Evolutionary conservation across 129 eudicot genomes (phyloP).

Genomic region (Saussurea involucrata): DNA sequence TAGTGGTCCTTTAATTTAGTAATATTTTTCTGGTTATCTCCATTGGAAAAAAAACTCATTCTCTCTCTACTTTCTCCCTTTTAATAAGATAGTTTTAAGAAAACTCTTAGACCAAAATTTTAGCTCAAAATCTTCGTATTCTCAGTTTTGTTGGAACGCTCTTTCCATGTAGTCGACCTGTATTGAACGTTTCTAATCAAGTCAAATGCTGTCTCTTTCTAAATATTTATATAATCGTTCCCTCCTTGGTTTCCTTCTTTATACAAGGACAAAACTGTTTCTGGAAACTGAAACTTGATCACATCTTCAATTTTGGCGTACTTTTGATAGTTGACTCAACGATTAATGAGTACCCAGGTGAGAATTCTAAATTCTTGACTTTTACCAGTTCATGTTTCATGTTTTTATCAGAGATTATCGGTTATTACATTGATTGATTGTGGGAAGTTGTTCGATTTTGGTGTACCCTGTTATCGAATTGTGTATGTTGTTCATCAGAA

Average conservation of each 20-base stretch:
- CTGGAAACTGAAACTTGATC: background rate
- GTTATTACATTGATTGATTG: background rate
- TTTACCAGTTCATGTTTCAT: background rate
- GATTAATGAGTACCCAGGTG: conserved; percentile 16
- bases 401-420: background rate
- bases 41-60: no score
- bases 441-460: background rate
- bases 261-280: background rate
- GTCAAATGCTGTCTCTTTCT: conserved; percentile 32
- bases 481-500: background rate
- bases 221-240: background rate
- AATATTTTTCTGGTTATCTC: no score
- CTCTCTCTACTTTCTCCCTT: no score
- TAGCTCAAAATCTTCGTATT: no score
- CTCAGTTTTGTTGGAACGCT: no score
- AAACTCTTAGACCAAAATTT: no score
- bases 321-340: conserved; percentile 24
- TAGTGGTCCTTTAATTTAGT: no score
- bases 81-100: no score
- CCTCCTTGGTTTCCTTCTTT: background rate
- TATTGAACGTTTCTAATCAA: conserved; percentile 16
- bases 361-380: background rate
- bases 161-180: conserved; percentile 24
- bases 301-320: conserved; percentile 17
- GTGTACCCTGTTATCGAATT: background rate